A percentile compares a stretch with the other conserved stretches of the same genome.
phyloP scores from a whole-genome alignment of 2,329 filamentous ascomycete genomes.

The Ophiostoma populinum region DNA sequence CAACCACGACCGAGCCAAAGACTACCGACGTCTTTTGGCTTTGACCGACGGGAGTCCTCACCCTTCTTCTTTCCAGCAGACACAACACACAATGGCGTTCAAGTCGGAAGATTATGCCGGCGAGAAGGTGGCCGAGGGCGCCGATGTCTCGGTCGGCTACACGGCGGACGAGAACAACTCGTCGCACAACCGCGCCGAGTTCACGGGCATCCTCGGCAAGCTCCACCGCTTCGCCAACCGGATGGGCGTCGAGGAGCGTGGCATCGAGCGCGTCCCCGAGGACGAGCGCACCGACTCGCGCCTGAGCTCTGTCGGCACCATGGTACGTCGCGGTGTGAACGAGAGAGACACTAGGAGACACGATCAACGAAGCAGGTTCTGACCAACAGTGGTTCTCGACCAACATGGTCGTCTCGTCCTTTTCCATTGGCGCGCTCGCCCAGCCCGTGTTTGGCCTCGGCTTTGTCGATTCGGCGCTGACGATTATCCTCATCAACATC shows the following conservation, averaged over 20 bases:
- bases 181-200: no score
- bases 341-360: not conserved
- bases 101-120: no score
- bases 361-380: not conserved
- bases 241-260: constrained; percentile 54
- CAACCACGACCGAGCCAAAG: no score
- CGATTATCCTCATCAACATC: constrained; percentile 59
- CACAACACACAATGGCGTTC: no score
- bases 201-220: no score
- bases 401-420: constrained; percentile 62
- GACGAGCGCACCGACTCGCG: constrained; percentile 49
- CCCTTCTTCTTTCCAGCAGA: no score
- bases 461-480: constrained; percentile 54
- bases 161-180: no score
- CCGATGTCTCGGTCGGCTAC: no score
- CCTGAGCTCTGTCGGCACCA: constrained; percentile 50
- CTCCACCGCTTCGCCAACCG: constrained; percentile 47
- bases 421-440: constrained; percentile 56
- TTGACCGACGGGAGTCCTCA: no score
- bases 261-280: constrained; percentile 57
- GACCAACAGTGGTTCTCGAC: constrained; percentile 51
- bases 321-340: constrained; percentile 44
- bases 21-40: no score
- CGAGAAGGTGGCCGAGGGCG: no score
- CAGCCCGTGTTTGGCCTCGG: constrained; percentile 52